These are phyloP conservation scores for Agaricus subrufescens DNA, from an alignment of 768 basidiomycete genomes.

Conservation along the genomic window DNA sequence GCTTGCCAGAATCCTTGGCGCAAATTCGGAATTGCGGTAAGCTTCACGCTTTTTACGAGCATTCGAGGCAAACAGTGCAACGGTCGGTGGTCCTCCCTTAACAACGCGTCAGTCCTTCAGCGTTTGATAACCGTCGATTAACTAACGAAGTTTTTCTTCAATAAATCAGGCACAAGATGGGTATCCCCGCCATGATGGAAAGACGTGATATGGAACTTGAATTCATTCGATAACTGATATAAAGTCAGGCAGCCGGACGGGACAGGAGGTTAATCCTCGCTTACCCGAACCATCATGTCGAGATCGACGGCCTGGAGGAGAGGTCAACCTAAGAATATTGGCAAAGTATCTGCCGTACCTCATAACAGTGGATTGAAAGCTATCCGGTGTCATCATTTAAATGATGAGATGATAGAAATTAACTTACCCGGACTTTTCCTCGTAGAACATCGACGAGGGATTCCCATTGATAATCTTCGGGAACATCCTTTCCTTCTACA, in stretches of 20 bases:
- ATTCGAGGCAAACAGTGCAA: conserved; percentile 72
- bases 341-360: conserved; percentile 18
- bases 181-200: conserved; percentile 81
- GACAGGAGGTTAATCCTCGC: conserved; percentile 13
- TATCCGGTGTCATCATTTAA: not conserved
- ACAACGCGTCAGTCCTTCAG: not conserved
- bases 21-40: conserved; percentile 71
- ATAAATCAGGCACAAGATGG: conserved; percentile 72
- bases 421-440: conserved; percentile 64
- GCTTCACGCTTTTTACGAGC: conserved; percentile 46
- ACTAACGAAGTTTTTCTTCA: conserved; percentile 64
- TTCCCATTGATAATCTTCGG: conserved; percentile 68
- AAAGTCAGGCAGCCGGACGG: not conserved
- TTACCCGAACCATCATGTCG: conserved; percentile 60
- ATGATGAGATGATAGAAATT: not conserved
- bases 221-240: conserved; percentile 68
- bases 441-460: conserved; percentile 65
- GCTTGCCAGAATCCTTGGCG: conserved; percentile 64
- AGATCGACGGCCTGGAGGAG: conserved; percentile 53
- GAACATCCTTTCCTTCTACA: conserved; percentile 34
- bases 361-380: conserved; percentile 42
- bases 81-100: conserved; percentile 51
- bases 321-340: not conserved
- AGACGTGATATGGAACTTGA: conserved; percentile 69
- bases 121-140: not conserved